Evolutionary conservation across 2,329 filamentous ascomycete genomes (phyloP), one percentile per base, ranked within the genome.

Genomic region (Diaporthe sp.): DNA sequence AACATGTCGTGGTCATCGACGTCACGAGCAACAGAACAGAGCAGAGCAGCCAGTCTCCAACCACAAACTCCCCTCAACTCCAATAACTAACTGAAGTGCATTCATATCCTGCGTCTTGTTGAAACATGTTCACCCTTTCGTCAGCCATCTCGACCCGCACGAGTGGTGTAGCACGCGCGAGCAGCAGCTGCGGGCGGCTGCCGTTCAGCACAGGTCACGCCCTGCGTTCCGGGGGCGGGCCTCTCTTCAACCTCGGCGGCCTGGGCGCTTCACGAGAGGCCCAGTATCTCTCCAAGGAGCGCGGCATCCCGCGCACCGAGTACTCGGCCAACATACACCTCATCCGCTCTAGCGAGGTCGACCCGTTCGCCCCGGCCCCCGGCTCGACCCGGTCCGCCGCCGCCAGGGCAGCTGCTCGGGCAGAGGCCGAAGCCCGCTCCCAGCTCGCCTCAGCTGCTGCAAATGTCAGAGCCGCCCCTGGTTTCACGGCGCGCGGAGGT

Each of bases 331-430:
- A 65, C 19, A 57, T 58, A 9, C 73, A 76, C 42, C 75, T 75
- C 6, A 76, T 76, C 62, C 75, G 75, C 22, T 73, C 75, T 22
- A 75, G 75, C 62, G 75, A 76, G 22, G 75, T 76, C 68, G 73
- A 76, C 53, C 73, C 75, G 13, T 76, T 76, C 42, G 68, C 73
- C 19, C 49, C 55, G 31, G 70, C 42, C 31, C 75, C 75, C 10
- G 75, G 73, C 3, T 68, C 73, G 31, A 62, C 46, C 25, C 71
- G 60, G 22, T 9, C 53, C 44, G 71, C 67, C 28, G 61, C 49
- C 1, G 49, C n/a, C n/a, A 55, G 34, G 34, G 71, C 71, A 10
- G 71, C 71, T n/a, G 34, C 71, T 31, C 57, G 57, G 44, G 57
- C 70, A 22, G 6, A 72, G 44, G 42, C 53, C 25, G 44, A 37